A percentile compares a stretch with the other conserved stretches of the same genome.
phyloP scores from a whole-genome alignment of 2,329 filamentous ascomycete species.

The Periglandula ipomoeae region DNA sequence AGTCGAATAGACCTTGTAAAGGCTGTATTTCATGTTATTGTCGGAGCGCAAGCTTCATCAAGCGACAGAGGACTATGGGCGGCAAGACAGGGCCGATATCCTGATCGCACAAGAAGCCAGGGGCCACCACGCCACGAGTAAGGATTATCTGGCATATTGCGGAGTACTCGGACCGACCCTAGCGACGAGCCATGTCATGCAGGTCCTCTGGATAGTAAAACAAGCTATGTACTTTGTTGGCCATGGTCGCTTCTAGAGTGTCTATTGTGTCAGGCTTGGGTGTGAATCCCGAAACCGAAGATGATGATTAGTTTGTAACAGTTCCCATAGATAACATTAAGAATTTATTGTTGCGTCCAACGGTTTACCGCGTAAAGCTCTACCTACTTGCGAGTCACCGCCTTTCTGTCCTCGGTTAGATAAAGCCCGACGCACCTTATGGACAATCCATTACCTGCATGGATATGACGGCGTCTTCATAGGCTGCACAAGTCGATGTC shows the following conservation, averaged over 20 bases:
- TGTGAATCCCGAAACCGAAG: too few species aligned
- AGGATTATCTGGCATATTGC: not conserved
- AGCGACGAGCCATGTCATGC: too few species aligned
- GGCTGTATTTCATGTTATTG: not conserved
- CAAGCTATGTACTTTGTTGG: too few species aligned
- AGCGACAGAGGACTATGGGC: slow-evolving; percentile 3
- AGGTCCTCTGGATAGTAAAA: too few species aligned
- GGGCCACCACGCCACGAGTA: not conserved
- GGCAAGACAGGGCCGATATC: slow-evolving; percentile 8
- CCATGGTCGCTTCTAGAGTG: too few species aligned
- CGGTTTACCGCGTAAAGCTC: not conserved
- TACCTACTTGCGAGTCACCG: slow-evolving; percentile 3
- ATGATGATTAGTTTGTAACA: too few species aligned
- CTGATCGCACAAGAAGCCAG: slow-evolving; percentile 6
- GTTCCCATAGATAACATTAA: not conserved
- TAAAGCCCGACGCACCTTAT: slow-evolving; percentile 1
- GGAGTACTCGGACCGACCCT: not conserved
- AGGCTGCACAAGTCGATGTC: not conserved
- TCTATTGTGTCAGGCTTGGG: too few species aligned
- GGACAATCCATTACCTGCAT: slow-evolving; percentile 1
- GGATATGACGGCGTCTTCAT: slow-evolving; percentile 1
- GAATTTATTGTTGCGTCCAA: not conserved
- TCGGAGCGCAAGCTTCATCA: slow-evolving; percentile 3
- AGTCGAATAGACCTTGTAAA: not conserved
- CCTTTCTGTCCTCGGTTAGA: slow-evolving; percentile 9